Evolutionary conservation across 495 filamentous ascomycete species (phyloP), one percentile per base, ranked within the genome.

Genomic region (Neurospora terricola): DNA sequence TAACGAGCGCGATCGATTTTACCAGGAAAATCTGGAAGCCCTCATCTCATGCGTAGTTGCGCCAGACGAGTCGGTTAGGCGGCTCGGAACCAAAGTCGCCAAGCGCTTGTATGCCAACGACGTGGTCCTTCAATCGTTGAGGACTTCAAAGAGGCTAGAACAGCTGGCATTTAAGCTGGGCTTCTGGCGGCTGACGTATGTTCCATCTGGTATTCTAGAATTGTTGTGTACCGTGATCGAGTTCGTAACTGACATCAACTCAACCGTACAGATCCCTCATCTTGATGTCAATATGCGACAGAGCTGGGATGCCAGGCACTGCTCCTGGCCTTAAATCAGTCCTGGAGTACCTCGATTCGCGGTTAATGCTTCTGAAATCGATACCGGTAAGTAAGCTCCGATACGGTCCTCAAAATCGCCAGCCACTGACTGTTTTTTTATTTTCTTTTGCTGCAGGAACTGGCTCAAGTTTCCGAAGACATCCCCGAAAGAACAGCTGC

Each of bases 111-210:
- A 88, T 72, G 80, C 82, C 1, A 81, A 83, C 16, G 77, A 82
- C 69, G 74, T 76, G 18, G 72, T 85, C 69, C 68, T 83, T 62
- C 72, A 76, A 66, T 77, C 76, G 21, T 54, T 85, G 74, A 80
- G 84, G 73, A 73, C 82, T 48, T 79, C 81, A 38, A 82, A 82
- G 66, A 80, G 78, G n/a, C 73, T 86, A n/a, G 77, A 78, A 40
- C 79, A 81, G 9, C 76, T 78, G 48, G 78, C 71, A 37, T 84
- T 86, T 48, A 82, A 80, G 36, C 78, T 75, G 21, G 83, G 82
- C 70, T 88, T 88, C 72, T 88, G 87, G 87, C 83, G 80, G 72
- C 75, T 86, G 38, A 88, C 86, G 84, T 88, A 80, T 76, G 86
- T 83, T 27, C 9, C 48, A 38, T 45, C 39, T 68, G 68, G 68